Evolutionary conservation across 306 rosid species (phyloP).

Genomic region (Cotoneaster glaucophyllus): DNA sequence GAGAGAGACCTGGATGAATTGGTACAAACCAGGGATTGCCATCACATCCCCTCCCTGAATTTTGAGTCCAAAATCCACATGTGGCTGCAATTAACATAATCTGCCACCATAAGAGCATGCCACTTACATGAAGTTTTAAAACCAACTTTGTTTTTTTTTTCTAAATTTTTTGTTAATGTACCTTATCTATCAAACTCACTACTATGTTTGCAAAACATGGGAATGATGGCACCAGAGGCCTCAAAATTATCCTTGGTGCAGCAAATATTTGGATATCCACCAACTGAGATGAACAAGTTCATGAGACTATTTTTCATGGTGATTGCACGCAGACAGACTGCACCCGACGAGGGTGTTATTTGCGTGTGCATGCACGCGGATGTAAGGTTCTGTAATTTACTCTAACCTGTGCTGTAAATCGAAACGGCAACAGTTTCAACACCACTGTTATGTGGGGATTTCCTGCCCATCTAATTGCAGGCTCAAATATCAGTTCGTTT

Average conservation of each 20-base stretch:
- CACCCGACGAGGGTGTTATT: neutral
- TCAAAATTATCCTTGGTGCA: slow-evolving; percentile 17
- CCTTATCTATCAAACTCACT: slow-evolving; percentile 32
- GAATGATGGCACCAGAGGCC: slow-evolving; percentile 29
- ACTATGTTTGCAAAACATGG: slow-evolving; percentile 26
- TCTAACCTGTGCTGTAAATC: slow-evolving; percentile 10
- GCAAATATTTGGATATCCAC: slow-evolving; percentile 28
- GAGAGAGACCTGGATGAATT: slow-evolving; percentile 14
- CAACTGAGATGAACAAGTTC: slow-evolving; percentile 1
- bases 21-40: slow-evolving; percentile 28
- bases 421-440: slow-evolving; percentile 5
- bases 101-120: neutral
- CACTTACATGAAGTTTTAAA: neutral
- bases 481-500: slow-evolving; percentile 22
- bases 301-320: neutral
- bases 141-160: neutral
- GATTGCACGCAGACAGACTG: neutral
- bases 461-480: slow-evolving; percentile 31
- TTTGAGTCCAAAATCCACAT: slow-evolving; percentile 29
- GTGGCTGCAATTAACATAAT: slow-evolving; percentile 14
- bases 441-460: slow-evolving; percentile 26
- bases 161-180: neutral
- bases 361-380: too few relatives aligned
- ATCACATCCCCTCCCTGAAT: slow-evolving; percentile 26
- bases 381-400: neutral